Evolutionary conservation across 176 grass and related monocot genomes (phyloP).

Genomic region (Pharus latifolius): DNA sequence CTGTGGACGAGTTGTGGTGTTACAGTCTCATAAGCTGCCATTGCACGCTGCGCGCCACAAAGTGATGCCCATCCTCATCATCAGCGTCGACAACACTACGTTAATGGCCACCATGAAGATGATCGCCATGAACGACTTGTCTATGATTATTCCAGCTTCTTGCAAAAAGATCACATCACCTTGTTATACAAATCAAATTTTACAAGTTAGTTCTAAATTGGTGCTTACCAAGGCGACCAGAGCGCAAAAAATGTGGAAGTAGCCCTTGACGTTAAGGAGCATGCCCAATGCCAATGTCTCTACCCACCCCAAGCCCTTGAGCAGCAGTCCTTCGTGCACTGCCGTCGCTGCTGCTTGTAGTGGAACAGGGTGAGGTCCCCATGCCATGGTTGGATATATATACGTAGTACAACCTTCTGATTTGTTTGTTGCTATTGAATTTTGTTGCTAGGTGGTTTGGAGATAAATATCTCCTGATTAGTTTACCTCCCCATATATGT

Average conservation of each 20-base stretch:
- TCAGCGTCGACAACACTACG: conserved; percentile 32
- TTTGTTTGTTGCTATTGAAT: no score
- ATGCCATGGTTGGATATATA: no score
- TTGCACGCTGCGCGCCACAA: conserved; percentile 41
- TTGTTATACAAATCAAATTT: no score
- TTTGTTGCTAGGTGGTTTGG: no score
- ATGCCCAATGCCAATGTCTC: conserved; percentile 57
- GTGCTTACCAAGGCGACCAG: conserved; percentile 26
- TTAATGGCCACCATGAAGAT: conserved; percentile 44
- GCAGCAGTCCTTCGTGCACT: no score
- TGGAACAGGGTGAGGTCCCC: no score
- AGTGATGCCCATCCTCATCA: conserved; percentile 37
- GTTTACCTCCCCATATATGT: no score
- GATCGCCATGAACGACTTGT: conserved; percentile 44
- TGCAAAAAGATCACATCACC: neutral
- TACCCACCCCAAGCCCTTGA: conserved; percentile 30
- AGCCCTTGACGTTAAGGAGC: conserved; percentile 75
- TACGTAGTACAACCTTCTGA: no score
- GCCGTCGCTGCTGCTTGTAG: no score
- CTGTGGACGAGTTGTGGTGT: conserved; percentile 31
- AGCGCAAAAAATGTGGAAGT: conserved; percentile 75
- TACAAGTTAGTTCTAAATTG: neutral
- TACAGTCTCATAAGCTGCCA: conserved; percentile 57
- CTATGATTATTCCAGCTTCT: conserved; percentile 37
- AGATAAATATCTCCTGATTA: no score